phyloP scores from a whole-genome alignment of 2,329 filamentous ascomycete species.

The Fusarium succisae region DNA sequence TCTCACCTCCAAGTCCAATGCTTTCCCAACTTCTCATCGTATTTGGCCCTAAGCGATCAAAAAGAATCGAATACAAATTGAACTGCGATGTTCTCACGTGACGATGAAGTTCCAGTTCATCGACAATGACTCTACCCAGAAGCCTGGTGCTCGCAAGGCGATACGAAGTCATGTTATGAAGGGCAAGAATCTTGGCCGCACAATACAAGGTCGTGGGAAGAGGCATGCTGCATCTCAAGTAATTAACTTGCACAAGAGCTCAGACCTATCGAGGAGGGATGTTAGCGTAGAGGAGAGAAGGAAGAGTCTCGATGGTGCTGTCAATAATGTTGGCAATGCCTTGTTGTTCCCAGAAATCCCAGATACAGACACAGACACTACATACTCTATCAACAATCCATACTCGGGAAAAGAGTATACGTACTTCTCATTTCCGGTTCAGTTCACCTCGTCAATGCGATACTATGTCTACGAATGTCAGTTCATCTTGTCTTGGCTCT shows the following conservation, averaged over 20 bases:
- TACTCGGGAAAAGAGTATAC: slow-evolving; percentile 28
- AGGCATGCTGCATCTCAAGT: slow-evolving; percentile 16
- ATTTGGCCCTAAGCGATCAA: background rate
- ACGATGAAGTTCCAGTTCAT: slow-evolving; percentile 36
- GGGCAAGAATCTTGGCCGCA: slow-evolving; percentile 35
- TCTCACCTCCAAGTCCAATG: slow-evolving; percentile 2
- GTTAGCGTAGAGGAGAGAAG: fast-evolving
- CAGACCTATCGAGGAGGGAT: background rate
- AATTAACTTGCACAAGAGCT: background rate
- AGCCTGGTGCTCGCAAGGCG: slow-evolving; percentile 9
- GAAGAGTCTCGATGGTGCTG: background rate
- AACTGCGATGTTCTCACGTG: background rate
- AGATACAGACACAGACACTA: slow-evolving; percentile 3
- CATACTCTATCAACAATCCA: background rate
- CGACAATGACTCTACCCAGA: slow-evolving; percentile 8
- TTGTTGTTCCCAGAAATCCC: slow-evolving; percentile 29
- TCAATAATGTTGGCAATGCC: background rate
- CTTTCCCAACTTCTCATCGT: background rate
- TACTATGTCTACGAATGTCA: slow-evolving; percentile 35
- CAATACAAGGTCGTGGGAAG: slow-evolving; percentile 27
- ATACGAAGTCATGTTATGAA: slow-evolving; percentile 41
- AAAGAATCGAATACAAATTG: too few species aligned
- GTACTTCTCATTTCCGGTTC: slow-evolving; percentile 35
- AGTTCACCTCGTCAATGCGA: slow-evolving; percentile 34
- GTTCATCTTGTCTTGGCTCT: background rate